These are phyloP conservation scores for Lactarius hatsudake DNA, from an alignment of 768 basidiomycete genomes.

Conservation along the genomic window DNA sequence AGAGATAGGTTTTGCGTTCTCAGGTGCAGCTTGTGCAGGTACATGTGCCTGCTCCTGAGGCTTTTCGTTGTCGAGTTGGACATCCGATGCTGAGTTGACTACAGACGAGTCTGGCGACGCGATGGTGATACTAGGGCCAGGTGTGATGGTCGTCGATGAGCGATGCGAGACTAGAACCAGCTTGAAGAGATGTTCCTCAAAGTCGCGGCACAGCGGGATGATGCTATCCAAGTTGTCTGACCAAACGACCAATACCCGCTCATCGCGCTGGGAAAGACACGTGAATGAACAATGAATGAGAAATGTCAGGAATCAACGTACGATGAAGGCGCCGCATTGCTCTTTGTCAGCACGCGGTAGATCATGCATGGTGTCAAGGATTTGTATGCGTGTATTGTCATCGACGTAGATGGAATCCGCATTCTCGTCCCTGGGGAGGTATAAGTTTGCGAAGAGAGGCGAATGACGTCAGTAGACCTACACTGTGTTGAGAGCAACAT, in stretches of 20 bases:
- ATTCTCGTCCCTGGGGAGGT: slow-evolving; percentile 49
- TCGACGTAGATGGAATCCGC: slow-evolving; percentile 67
- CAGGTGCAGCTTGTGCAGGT: slow-evolving; percentile 1
- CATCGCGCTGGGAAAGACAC: slow-evolving; percentile 57
- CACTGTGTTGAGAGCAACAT: slow-evolving; percentile 72
- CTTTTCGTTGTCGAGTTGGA: slow-evolving; percentile 54
- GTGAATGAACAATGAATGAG: not conserved
- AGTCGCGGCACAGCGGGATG: slow-evolving; percentile 68
- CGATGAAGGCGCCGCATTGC: slow-evolving; percentile 86
- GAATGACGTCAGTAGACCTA: slow-evolving; percentile 37
- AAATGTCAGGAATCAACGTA: slow-evolving; percentile 35
- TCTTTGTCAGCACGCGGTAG: slow-evolving; percentile 84
- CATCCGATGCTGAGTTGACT: slow-evolving; percentile 50
- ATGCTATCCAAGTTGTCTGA: slow-evolving; percentile 79
- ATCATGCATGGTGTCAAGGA: slow-evolving; percentile 65
- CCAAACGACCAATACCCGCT: slow-evolving; percentile 82
- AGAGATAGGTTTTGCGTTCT: slow-evolving; percentile 17
- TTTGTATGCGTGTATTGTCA: slow-evolving; percentile 80
- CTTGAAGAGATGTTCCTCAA: slow-evolving; percentile 75
- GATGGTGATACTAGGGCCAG: slow-evolving; percentile 33
- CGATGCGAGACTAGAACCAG: slow-evolving; percentile 63
- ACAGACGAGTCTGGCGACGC: slow-evolving; percentile 45
- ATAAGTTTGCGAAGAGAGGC: not conserved
- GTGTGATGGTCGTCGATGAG: not conserved
- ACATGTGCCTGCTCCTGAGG: slow-evolving; percentile 27